Evolutionary conservation across 257 asterid species (phyloP).

Genomic region (Dorcoceras hygrometricum): DNA sequence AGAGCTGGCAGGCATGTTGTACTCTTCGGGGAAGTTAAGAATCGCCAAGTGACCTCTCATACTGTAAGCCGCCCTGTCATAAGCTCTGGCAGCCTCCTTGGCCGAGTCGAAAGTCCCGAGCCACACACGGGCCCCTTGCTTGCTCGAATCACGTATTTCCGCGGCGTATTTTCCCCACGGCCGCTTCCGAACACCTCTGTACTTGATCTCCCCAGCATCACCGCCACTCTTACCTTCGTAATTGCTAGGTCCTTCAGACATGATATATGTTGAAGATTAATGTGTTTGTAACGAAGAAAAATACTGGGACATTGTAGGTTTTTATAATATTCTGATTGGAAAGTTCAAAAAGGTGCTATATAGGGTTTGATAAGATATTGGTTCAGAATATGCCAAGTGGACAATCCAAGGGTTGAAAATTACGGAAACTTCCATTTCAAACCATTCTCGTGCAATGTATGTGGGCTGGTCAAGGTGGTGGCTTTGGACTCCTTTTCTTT

Average conservation of each 20-base stretch:
- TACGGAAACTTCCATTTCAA: constrained; percentile 20
- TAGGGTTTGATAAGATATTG: not conserved
- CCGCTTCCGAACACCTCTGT: constrained; percentile 48
- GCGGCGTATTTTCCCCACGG: too few relatives aligned
- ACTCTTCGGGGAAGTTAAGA: constrained; percentile 45
- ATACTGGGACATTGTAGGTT: constrained; percentile 11
- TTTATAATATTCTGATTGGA: constrained; percentile 19
- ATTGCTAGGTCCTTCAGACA: not conserved
- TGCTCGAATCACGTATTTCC: constrained; percentile 43
- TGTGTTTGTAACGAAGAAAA: not conserved
- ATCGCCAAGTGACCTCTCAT: constrained; percentile 44
- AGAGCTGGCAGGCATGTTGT: constrained; percentile 33
- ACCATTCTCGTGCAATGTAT: constrained; percentile 25
- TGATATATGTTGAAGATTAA: constrained; percentile 8
- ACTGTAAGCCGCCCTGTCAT: constrained; percentile 41
- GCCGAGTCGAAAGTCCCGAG: constrained; percentile 45
- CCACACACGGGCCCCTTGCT: constrained; percentile 42
- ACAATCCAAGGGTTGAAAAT: not conserved
- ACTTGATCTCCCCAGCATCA: constrained; percentile 37
- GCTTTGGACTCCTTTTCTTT: constrained; percentile 24
- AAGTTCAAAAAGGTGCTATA: constrained; percentile 1
- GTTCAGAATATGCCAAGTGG: constrained; percentile 25
- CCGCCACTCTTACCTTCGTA: constrained; percentile 2
- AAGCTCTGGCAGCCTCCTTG: constrained; percentile 47
- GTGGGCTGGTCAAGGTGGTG: constrained; percentile 37